Percentiles rank a stretch among this genome's conserved stretches.
Conservation (phyloP, 306 rosid genomes). For the Malus domestica region ASM211411v1 NC_041795.1:21030501-21031000, state of each 20-base stretch:
- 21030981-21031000: conserved; percentile 73
- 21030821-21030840: neutral
- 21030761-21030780: neutral
- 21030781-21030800: neutral
- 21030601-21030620: neutral
- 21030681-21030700: neutral
- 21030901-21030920: conserved; percentile 88
- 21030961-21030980: conserved; percentile 91
- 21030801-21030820: neutral
- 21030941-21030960: conserved; percentile 81
- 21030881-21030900: conserved; percentile 59
- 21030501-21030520: neutral
- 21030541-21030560: neutral
- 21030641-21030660: neutral
- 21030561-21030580: neutral
- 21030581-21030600: neutral
- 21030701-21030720: neutral
- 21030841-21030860: neutral
- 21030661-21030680: too few species aligned
- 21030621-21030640: neutral
- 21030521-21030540: neutral
- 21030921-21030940: conserved; percentile 85
- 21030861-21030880: neutral
- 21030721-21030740: neutral
- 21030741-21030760: neutral